Conservation (phyloP, 768 basidiomycete genomes). For the Mycena crocata region DNA sequence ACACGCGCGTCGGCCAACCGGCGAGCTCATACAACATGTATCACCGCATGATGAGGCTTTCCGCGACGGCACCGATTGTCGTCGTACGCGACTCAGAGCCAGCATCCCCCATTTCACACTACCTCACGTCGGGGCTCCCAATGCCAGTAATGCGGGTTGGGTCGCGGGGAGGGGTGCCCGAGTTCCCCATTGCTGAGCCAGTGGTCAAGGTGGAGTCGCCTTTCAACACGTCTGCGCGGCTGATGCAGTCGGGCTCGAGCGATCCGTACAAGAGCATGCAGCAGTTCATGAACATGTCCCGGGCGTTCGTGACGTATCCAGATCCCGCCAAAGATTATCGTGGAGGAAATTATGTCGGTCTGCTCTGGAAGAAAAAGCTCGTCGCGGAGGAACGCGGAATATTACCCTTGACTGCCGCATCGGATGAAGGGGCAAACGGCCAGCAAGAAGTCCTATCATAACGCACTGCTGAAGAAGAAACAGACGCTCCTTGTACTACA, state of each 20-base stretch:
- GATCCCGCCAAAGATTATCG: conserved; percentile 10
- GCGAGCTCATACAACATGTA: not conserved
- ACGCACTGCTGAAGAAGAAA: too few relatives aligned
- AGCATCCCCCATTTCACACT: not conserved
- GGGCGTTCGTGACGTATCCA: not conserved
- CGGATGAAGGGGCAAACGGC: not conserved
- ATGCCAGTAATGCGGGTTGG: conserved; percentile 1
- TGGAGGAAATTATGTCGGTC: conserved; percentile 1
- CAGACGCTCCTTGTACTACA: too few relatives aligned
- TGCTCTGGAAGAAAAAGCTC: conserved; percentile 23
- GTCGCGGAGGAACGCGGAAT: conserved; percentile 7
- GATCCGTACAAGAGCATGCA: not conserved
- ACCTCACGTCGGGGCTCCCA: not conserved
- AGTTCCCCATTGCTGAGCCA: not conserved
- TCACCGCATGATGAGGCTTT: not conserved
- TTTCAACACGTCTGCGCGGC: conserved; percentile 4
- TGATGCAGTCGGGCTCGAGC: conserved; percentile 11
- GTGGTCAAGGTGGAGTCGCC: conserved; percentile 8
- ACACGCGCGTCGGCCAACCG: not conserved
- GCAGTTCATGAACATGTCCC: not conserved
- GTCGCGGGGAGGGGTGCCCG: not conserved
- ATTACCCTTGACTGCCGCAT: not conserved
- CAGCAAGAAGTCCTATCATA: not conserved
- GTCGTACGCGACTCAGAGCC: not conserved
- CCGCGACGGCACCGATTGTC: not conserved